Percentiles rank a stretch among this genome's conserved stretches.
phyloP scores from a whole-genome alignment of 345 rosid species.

The Melaleuca quinquenervia region DNA sequence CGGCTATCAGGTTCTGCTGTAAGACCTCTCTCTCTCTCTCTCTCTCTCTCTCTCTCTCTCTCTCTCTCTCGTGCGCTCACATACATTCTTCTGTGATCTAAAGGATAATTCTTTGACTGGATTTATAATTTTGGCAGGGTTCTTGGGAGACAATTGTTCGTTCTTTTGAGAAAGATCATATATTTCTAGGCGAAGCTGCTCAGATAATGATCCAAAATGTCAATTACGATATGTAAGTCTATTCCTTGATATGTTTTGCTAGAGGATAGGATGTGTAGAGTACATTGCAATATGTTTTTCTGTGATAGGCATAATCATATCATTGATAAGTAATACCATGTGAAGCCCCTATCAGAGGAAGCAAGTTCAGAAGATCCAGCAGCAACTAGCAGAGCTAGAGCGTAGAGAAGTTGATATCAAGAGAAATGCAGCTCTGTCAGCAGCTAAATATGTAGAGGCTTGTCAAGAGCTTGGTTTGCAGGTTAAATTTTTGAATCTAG shows the following conservation, averaged over 20 bases:
- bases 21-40: slow-evolving; percentile 17
- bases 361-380: slow-evolving; percentile 93
- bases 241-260: neutral
- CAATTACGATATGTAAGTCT: slow-evolving; percentile 85
- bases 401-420: slow-evolving; percentile 91
- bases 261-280: neutral
- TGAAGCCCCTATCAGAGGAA: slow-evolving; percentile 87
- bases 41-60: neutral
- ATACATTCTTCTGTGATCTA: neutral
- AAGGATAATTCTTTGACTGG: neutral
- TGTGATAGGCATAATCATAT: neutral
- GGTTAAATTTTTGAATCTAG: slow-evolving; percentile 19
- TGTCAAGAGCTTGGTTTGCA: slow-evolving; percentile 95
- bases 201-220: slow-evolving; percentile 84
- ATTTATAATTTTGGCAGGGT: slow-evolving; percentile 33
- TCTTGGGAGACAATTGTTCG: slow-evolving; percentile 82
- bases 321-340: neutral
- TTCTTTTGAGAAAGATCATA: slow-evolving; percentile 72
- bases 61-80: neutral
- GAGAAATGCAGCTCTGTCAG: slow-evolving; percentile 72
- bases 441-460: slow-evolving; percentile 79
- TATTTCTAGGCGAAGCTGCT: slow-evolving; percentile 94
- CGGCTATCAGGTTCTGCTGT: slow-evolving; percentile 91
- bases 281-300: neutral
- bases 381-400: slow-evolving; percentile 78